Evolutionary conservation across 768 basidiomycete species (phyloP), one percentile per base, ranked within the genome.

Genomic region (Mycena chlorophos): DNA sequence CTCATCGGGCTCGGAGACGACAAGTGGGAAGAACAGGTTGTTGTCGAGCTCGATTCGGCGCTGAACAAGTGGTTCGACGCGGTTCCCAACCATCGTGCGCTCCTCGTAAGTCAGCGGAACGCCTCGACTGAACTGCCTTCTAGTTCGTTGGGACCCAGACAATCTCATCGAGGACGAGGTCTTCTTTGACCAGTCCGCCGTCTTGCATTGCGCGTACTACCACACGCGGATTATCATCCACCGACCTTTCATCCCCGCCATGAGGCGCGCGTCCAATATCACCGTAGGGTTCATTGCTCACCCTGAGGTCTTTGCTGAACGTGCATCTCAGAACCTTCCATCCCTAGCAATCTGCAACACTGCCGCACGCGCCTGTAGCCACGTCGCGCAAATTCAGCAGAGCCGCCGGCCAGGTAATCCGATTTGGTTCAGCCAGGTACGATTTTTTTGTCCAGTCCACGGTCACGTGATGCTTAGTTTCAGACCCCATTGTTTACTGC

Each of bases 341-440:
- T 86, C 84, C 0, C 75, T 87, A 3, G 82, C 84, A 0, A 87
- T 87, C 54, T 87, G 85, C 68, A 79, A 81, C 38, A 87, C 85
- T 37, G 77, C 87, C 4, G 83, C 87, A 1, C 75, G 86, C 6
- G 83, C 84, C 0, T 80, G 76, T 42, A 75, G 75, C 20, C 83
- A 83, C 42, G 74, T 88, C 22, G 66, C 83, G 43, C 83, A 85
- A 53, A 68, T 71, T 10, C 73, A 75, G 34, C 73, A 75, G 28
- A 63, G 49, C 28, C 65, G 71, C 14, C 37, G 65, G 0, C 61
- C 62, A 0, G 25, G 47, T 3, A 48, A 52, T 27, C 62, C 62
- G 5, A 40, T 63, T 5, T 2, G 49, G 16, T 57, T 61, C 29
- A 49, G 27, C 16, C 55, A 51, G 47, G 59, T 60, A 16, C 5